Evolutionary conservation across 768 basidiomycete species (phyloP).

Genomic region (Trametes gibbosa): DNA sequence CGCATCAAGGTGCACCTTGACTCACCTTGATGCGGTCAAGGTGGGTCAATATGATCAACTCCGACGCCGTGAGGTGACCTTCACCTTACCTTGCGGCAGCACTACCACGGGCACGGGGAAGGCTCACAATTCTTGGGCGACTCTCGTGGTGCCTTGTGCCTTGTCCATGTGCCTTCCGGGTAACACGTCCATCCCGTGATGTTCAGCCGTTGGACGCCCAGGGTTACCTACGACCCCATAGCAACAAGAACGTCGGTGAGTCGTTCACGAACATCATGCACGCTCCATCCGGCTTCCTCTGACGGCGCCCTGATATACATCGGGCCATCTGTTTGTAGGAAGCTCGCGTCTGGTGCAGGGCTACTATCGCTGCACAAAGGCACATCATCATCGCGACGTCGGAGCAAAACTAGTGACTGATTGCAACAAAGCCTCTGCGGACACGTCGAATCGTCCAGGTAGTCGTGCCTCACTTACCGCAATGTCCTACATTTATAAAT

Average conservation of each 20-base stretch:
- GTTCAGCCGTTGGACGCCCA: background rate
- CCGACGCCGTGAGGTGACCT: too few relatives aligned
- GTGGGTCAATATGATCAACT: too few relatives aligned
- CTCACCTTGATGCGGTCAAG: too few relatives aligned
- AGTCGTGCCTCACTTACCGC: background rate
- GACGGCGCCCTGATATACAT: background rate
- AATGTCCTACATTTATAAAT: background rate
- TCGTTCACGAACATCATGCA: background rate
- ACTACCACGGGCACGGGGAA: background rate
- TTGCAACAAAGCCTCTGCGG: background rate
- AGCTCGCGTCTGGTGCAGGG: too few relatives aligned
- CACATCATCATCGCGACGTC: background rate
- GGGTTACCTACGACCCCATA: background rate
- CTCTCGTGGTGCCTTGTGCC: conserved; percentile 9
- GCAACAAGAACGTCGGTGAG: conserved; percentile 2
- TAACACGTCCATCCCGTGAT: conserved; percentile 2
- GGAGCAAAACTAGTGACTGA: background rate
- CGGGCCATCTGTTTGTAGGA: background rate
- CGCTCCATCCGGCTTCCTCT: background rate
- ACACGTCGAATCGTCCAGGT: background rate
- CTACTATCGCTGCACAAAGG: background rate
- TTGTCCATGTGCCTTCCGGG: background rate
- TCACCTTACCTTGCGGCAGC: too few relatives aligned
- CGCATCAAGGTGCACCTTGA: too few relatives aligned
- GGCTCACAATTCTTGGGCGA: background rate